phyloP scores from a whole-genome alignment of 2,329 filamentous ascomycete species.

The Dryadomyces quercus-mongolicae region DNA sequence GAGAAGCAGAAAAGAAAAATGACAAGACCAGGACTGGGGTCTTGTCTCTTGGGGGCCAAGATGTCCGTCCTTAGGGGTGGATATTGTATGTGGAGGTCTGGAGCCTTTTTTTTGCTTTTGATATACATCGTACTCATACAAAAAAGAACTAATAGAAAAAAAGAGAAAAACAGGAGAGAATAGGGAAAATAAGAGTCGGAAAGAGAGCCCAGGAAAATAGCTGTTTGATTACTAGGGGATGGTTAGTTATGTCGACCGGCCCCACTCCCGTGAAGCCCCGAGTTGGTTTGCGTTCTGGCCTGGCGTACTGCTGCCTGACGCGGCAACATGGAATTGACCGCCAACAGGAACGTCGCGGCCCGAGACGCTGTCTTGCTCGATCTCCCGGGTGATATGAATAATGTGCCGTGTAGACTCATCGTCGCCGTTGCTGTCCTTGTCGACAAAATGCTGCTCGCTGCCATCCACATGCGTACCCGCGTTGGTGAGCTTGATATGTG shows the following conservation, averaged over 20 bases:
- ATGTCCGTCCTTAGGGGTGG: no score
- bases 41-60: no score
- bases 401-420: neutral
- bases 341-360: neutral
- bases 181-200: no score
- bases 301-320: neutral
- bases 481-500: neutral
- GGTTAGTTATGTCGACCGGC: neutral
- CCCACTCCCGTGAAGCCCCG: neutral
- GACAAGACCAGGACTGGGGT: no score
- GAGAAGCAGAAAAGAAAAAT: no score
- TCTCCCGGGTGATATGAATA: neutral
- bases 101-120: no score
- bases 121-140: no score
- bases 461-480: neutral
- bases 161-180: no score
- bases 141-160: no score
- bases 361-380: neutral
- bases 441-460: neutral
- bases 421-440: constrained; percentile 1
- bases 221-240: neutral
- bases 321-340: neutral
- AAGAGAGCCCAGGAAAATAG: no score
- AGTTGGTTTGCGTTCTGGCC: neutral
- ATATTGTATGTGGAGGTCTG: no score